Conservation (phyloP, 2,329 filamentous ascomycete species). For the Hansfordia pulvinata region DNA sequence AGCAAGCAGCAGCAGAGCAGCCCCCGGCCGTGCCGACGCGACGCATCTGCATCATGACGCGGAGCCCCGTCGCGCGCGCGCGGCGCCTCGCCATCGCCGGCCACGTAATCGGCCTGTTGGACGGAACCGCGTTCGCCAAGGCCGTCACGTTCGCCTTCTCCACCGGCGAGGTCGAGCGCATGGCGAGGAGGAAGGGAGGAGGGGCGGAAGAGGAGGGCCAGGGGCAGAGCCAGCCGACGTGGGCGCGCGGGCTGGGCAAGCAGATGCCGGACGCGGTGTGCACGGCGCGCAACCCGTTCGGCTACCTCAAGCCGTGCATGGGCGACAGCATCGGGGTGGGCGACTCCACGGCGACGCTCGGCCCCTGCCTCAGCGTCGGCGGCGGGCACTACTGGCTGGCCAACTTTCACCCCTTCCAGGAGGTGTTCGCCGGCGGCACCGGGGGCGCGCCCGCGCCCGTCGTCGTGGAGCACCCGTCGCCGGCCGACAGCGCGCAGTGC, state of each 20-base stretch:
- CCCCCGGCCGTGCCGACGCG: too few relatives aligned
- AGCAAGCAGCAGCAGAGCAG: too few relatives aligned
- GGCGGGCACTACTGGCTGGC: constrained; percentile 26
- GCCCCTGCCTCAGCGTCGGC: constrained; percentile 23
- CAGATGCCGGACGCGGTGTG: constrained; percentile 26
- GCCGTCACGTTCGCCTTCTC: constrained; percentile 23
- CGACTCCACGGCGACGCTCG: constrained; percentile 26
- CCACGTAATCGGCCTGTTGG: constrained; percentile 27
- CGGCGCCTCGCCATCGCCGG: constrained; percentile 23
- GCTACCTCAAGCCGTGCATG: constrained; percentile 27
- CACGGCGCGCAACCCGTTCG: constrained; percentile 25
- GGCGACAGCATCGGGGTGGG: constrained; percentile 28
- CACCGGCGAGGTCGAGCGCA: constrained; percentile 20
- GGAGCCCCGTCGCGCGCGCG: constrained; percentile 17
- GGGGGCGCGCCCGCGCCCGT: constrained; percentile 12
- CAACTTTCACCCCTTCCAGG: constrained; percentile 28
- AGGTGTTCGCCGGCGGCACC: constrained; percentile 21
- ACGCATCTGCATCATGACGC: constrained; percentile 26
- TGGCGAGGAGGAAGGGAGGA: too few relatives aligned
- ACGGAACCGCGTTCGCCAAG: constrained; percentile 15
- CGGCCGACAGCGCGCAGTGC: constrained; percentile 22
- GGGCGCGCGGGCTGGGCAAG: constrained; percentile 23
- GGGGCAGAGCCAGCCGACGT: too few relatives aligned
- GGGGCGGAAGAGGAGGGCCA: too few relatives aligned
- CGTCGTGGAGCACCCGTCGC: constrained; percentile 25